These are phyloP conservation scores for Phytophthora pluvialis DNA, from an alignment of 352 stramenopile species.

Conservation along the genomic window DNA sequence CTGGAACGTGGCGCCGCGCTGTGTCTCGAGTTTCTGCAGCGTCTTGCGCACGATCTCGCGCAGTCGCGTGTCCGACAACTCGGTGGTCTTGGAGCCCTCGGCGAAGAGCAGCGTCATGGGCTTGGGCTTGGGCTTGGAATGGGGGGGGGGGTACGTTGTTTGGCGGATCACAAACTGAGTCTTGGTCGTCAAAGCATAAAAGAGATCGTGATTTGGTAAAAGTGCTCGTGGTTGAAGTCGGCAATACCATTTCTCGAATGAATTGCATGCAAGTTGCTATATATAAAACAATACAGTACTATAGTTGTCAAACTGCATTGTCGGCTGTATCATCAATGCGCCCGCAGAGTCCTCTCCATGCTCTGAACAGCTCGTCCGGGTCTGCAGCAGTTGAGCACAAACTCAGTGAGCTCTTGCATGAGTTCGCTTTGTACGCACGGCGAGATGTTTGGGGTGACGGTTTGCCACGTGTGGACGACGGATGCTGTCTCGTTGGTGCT, in stretches of 20 bases:
- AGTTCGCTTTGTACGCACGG: constrained; percentile 14
- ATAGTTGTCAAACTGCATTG: neutral
- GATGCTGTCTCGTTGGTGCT: constrained; percentile 10
- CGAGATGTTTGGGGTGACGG: constrained; percentile 35
- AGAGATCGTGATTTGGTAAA: neutral
- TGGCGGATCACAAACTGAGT: constrained; percentile 19
- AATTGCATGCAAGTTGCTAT: too few relatives aligned
- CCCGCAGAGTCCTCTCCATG: constrained; percentile 44
- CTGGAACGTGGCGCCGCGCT: constrained; percentile 53
- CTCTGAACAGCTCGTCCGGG: constrained; percentile 41
- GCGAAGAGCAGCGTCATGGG: constrained; percentile 77
- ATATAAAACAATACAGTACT: neutral
- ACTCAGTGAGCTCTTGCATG: constrained; percentile 42
- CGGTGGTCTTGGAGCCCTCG: constrained; percentile 71
- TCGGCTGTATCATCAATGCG: constrained; percentile 14
- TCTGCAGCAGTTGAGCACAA: constrained; percentile 39
- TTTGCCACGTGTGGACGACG: constrained; percentile 50
- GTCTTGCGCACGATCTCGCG: constrained; percentile 66
- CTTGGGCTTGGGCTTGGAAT: too few relatives aligned
- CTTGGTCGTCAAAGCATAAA: constrained; percentile 25
- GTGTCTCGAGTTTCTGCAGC: constrained; percentile 69
- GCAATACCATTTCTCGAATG: too few relatives aligned
- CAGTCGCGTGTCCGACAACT: constrained; percentile 67
- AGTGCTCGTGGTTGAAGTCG: constrained; percentile 33
- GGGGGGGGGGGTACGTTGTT: neutral